Evolutionary conservation across 345 rosid genomes (phyloP).

Genomic region (Rhodomyrtus tomentosa): DNA sequence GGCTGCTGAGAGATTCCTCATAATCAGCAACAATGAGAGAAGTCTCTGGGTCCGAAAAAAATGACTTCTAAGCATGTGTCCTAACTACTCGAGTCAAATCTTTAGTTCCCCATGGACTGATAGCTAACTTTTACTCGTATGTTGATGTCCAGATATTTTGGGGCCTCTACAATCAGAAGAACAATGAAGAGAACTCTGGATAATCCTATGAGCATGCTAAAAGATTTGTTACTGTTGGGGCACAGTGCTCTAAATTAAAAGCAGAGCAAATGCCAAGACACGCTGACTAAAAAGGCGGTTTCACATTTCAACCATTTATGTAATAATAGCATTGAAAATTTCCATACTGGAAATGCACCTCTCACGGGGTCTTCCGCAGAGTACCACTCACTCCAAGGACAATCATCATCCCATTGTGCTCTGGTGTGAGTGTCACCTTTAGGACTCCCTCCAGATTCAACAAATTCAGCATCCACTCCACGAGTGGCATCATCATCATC

Average conservation of each 20-base stretch:
- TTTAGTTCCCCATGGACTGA: neutral
- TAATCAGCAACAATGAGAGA: neutral
- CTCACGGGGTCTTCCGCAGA: slow-evolving; percentile 86
- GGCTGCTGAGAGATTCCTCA: neutral
- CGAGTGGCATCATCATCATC: slow-evolving; percentile 47
- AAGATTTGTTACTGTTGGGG: neutral
- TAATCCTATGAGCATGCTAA: neutral
- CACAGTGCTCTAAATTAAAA: neutral
- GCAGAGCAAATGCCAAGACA: neutral
- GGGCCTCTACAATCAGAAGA: neutral
- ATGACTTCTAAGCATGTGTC: neutral
- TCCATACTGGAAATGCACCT: slow-evolving; percentile 21
- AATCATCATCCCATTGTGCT: slow-evolving; percentile 90
- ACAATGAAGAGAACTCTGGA: neutral
- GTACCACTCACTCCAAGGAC: slow-evolving; percentile 99
- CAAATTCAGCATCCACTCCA: slow-evolving; percentile 36
- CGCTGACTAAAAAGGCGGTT: neutral
- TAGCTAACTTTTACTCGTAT: neutral
- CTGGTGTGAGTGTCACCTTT: slow-evolving; percentile 35
- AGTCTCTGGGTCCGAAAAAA: neutral
- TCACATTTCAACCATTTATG: neutral
- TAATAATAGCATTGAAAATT: neutral
- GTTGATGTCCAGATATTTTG: neutral
- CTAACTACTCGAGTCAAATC: neutral
- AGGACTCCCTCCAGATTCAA: slow-evolving; percentile 30